These are phyloP conservation scores for Coniochaeta ligniaria DNA, from an alignment of 2,329 filamentous ascomycete species.

Conservation along the genomic window DNA sequence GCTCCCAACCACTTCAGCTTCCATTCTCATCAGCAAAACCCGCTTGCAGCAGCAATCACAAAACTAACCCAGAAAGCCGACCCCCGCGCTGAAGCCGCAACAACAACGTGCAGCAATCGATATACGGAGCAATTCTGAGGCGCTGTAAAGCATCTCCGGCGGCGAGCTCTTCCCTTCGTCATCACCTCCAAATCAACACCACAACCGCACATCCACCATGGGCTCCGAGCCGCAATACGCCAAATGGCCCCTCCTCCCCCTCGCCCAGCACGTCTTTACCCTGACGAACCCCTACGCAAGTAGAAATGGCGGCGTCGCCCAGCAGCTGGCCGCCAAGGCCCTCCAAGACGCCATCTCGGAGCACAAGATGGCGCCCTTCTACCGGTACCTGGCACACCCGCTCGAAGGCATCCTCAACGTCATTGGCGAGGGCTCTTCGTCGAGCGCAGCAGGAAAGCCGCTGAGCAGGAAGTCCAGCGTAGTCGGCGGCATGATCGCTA, in stretches of 20 bases:
- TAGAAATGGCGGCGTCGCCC: slow-evolving; percentile 36
- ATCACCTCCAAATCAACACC: slow-evolving; percentile 5
- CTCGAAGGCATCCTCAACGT: slow-evolving; percentile 75
- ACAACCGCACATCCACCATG: slow-evolving; percentile 41
- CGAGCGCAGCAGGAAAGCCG: slow-evolving; percentile 46
- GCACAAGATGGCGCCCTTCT: slow-evolving; percentile 83
- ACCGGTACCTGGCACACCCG: slow-evolving; percentile 77
- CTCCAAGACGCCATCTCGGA: slow-evolving; percentile 77
- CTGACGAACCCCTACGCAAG: slow-evolving; percentile 73
- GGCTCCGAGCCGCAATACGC: slow-evolving; percentile 78
- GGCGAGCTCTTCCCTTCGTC: not conserved
- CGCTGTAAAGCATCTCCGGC: not conserved
- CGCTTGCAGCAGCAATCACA: not conserved
- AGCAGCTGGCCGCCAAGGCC: slow-evolving; percentile 64
- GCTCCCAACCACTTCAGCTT: not conserved
- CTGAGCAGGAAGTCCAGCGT: slow-evolving; percentile 61
- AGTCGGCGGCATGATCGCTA: slow-evolving; percentile 70
- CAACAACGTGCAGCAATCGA: not conserved
- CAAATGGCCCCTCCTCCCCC: slow-evolving; percentile 73
- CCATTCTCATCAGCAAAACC: not conserved
- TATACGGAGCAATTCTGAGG: not conserved
- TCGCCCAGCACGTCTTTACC: slow-evolving; percentile 81
- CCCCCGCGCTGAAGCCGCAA: not conserved
- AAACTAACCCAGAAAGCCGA: no score
- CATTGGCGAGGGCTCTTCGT: slow-evolving; percentile 51